Evolutionary conservation across 306 rosid genomes (phyloP), one percentile per base, ranked within the genome.

Genomic region (Prunus armeniaca): DNA sequence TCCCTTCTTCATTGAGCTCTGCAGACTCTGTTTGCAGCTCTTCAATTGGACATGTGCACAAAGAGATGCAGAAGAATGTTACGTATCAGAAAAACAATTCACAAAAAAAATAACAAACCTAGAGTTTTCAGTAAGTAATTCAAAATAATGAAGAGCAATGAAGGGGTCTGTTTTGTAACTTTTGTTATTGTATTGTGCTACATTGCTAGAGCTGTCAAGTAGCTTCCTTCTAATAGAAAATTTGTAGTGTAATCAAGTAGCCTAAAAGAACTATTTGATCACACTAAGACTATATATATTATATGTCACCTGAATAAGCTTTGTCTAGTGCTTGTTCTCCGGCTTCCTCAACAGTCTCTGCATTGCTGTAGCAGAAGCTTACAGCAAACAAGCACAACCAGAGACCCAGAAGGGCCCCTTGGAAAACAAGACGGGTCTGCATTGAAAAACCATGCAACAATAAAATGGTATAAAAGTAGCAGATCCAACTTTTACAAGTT

Each of bases 351-450:
- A 41, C 5, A 20, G 67, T 72, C 24, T 41, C 27, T 24, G 47
- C 76, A 17, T 73, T 19, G 30, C 9, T 63, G 56, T 67, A 65
- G 45, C 69, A 41, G 84, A 77, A 72, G 71, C 82, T 83, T 25
- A 65, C 60, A 54, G 87, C 72, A 61, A 80, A 75, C 12, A 76
- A 54, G 87, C 77, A 79, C 32, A 80, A 41, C 32, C 61, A 79
- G 75, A 76, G 70, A 71, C 69, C 79, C 27, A 83, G 55, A 27
- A 83, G 52, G 24, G 76, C 86, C 67, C 81, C 74, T 24, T 58
- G 58, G 38, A 38, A 70, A 45, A 62, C 15, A 41, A 73, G 32
- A 17, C 15, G 67, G n/a, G 62, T 24, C 81, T 61, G 51, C 86
- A 79, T 78, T 25, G 45, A 5, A 78, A 76, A 58, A 20, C 45